Evolutionary conservation across 352 stramenopile species (phyloP), one percentile per base, ranked within the genome.

Genomic region (Blastocystis sp.): DNA sequence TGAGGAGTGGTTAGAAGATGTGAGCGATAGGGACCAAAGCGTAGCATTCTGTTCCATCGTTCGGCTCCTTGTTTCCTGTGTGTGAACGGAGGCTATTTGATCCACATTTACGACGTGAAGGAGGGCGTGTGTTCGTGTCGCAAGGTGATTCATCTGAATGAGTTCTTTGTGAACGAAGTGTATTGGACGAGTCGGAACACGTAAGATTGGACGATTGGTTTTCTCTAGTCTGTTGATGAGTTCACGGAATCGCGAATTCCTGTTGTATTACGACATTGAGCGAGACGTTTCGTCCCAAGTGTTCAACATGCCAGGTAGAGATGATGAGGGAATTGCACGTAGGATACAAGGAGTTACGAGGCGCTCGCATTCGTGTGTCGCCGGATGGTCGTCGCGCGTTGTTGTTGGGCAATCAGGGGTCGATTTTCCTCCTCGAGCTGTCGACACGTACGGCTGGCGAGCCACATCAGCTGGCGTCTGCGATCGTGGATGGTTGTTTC

Each of bases 131-230:
- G 32, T 32, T 56, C 40, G 2, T 78, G 65, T 38, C 36, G 36
- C 36, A 78, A 78, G 42, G 48, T 78, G 1, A 9, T 78, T 3
- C 65, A 78, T 29, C 8, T 78, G 2, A n/a, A 29, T 14, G 36
- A 78, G 1, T 78, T 78, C 46, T 14, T 42, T 7, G 40, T 78
- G 4, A 24, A 61, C n/a, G 32, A 78, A 59, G 65, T 57, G 3
- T 40, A 42, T 61, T 78, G 65, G 65, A 78, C 65, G 38, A 78
- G 65, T 46, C 14, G 36, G 42, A 78, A 78, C 65, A 78, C 65
- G 65, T 78, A 59, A 24, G 7, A 56, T 78, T 27, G 18, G 11
- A 7, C 6, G 2, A 29, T 29, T 1, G n/a, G 3, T 78, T 2
- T 7, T 18, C 1, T 18, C 24, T 51, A 78, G 65, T 34, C 49